A percentile compares a stretch with the other conserved stretches of the same genome.
Conservation (phyloP, 768 basidiomycete genomes). For the Phanerochaete sordida region DNA sequence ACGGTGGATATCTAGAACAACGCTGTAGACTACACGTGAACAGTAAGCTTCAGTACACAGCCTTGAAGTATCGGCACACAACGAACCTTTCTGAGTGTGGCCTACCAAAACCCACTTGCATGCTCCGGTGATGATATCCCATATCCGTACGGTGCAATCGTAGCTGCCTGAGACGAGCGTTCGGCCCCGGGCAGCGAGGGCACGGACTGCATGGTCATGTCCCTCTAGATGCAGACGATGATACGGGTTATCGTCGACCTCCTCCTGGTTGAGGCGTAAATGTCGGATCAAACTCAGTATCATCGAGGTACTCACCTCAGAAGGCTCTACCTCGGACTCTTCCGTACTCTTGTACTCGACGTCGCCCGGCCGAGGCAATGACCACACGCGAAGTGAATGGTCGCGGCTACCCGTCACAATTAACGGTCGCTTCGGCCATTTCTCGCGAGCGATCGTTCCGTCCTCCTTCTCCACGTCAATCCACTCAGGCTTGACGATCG, state of each 20-base stretch:
- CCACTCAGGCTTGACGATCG: conserved; percentile 92
- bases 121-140: conserved; percentile 85
- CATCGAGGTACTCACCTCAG: conserved; percentile 33
- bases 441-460: conserved; percentile 61
- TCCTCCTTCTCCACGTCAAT: conserved; percentile 68
- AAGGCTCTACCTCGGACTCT: conserved; percentile 56
- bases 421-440: conserved; percentile 66
- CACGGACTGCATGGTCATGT: conserved; percentile 89
- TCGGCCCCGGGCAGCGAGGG: conserved; percentile 86
- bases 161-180: conserved; percentile 95
- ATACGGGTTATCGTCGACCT: conserved; percentile 80
- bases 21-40: conserved; percentile 75
- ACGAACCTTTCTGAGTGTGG: conserved; percentile 88
- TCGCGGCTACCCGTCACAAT: conserved; percentile 75
- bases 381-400: conserved; percentile 64
- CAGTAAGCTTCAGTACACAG: conserved; percentile 61
- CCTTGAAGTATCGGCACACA: not conserved
- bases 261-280: conserved; percentile 43
- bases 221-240: conserved; percentile 83
- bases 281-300: not conserved
- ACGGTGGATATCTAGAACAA: conserved; percentile 82
- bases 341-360: conserved; percentile 70
- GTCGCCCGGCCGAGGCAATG: conserved; percentile 63
- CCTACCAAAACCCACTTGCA: conserved; percentile 81
- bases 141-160: conserved; percentile 91